Evolutionary conservation across 129 eudicot species (phyloP), one percentile per base, ranked within the genome.

Genomic region (Flaveria sonorensis): DNA sequence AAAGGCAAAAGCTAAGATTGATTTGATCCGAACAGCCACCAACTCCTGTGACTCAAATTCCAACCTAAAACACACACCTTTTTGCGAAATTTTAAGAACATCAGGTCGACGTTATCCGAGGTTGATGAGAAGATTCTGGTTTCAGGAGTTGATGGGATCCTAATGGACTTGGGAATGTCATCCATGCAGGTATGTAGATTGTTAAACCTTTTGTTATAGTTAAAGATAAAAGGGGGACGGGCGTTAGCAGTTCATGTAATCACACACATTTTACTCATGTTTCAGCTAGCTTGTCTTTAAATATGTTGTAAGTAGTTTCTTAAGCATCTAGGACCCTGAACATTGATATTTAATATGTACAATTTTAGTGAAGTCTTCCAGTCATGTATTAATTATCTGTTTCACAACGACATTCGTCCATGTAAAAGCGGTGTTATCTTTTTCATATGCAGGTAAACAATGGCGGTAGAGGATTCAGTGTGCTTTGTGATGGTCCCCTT

Each of bases 161-260:
- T 94, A 74, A 87, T 94, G 99, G 99, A 94, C 85, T 86, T 94
- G 77, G 99, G 99, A 79, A 94, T 94, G 99, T 94, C 99, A 59
- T 94, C 99, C 61, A 94, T 94, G 99, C 99, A 94, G 94, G 99
- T 94, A 70, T 74, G 75, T 15, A 61, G 47, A 51, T 2, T 57
- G 74, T 24, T 39, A 45, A 45, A 8, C 30, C 55, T 76, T 48
- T 20, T 26, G 18, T 51, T 2, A 3, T 51, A 51, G 19, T 3
- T 36, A 5, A 57, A 50, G 4, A 30, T 5, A 13, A 7, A 61
- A 47, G 40, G 45, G 66, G 36, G 53, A n/a, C 7, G 40, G 40
- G 40, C 5, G 40, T 36, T 36, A 36, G 56, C 19, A 3, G 16
- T 50, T 50, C 56, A 50, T 50, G 19, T 50, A 50, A 13, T 15